These are phyloP conservation scores for Debaryomycetaceae sp. DNA, from an alignment of 1,139 yeast genomes.

Conservation along the genomic window DNA sequence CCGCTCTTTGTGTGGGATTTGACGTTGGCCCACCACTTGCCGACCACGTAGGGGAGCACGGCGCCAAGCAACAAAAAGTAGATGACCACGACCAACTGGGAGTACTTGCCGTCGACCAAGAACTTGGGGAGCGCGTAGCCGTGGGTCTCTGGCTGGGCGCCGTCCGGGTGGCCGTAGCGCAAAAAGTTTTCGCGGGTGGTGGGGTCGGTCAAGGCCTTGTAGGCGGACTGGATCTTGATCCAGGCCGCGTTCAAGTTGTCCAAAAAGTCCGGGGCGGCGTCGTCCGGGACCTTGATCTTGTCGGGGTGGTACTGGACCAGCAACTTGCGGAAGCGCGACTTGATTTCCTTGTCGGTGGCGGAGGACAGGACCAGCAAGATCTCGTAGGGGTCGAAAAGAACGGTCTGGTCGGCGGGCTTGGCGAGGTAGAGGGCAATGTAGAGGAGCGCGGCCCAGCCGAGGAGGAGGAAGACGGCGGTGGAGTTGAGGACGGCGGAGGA, in stretches of 20 bases:
- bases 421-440: slow-evolving; percentile 39
- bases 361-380: slow-evolving; percentile 64
- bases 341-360: slow-evolving; percentile 67
- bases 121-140: slow-evolving; percentile 95
- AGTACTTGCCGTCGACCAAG: slow-evolving; percentile 74
- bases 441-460: slow-evolving; percentile 62
- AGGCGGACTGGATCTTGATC: slow-evolving; percentile 82
- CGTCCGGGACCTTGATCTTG: slow-evolving; percentile 65
- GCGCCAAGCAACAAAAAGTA: slow-evolving; percentile 71
- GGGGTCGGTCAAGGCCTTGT: slow-evolving; percentile 90
- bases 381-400: slow-evolving; percentile 80
- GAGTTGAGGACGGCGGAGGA: slow-evolving; percentile 33
- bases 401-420: slow-evolving; percentile 32
- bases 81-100: slow-evolving; percentile 49
- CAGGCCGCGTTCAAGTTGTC: slow-evolving; percentile 60
- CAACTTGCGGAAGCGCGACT: slow-evolving; percentile 73
- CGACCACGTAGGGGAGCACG: slow-evolving; percentile 69
- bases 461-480: slow-evolving; percentile 32
- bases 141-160: slow-evolving; percentile 88
- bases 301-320: slow-evolving; percentile 92
- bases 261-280: slow-evolving; percentile 46
- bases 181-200: slow-evolving; percentile 70
- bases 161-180: slow-evolving; percentile 95
- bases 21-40: slow-evolving; percentile 82
- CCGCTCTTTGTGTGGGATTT: slow-evolving; percentile 78